A percentile compares a stretch with the other conserved stretches of the same genome.
Conservation (phyloP, 257 asterid species). For the Solanum rostratum region DNA sequence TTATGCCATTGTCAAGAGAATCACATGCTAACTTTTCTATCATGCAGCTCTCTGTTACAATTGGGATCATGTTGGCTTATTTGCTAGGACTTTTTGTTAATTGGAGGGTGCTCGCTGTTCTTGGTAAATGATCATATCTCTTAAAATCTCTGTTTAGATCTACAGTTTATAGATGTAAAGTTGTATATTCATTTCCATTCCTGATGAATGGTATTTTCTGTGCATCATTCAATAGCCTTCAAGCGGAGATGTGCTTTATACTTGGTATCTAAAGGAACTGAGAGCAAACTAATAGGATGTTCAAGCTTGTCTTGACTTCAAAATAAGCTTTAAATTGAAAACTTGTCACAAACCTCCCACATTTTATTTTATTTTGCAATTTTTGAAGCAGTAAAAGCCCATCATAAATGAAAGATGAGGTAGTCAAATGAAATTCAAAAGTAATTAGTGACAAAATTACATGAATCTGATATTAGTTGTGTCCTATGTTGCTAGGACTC, state of each 20-base stretch:
- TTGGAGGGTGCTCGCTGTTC: conserved; percentile 89
- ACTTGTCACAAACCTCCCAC: neutral
- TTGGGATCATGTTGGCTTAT: conserved; percentile 81
- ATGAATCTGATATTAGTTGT: neutral
- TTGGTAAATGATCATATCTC: conserved; percentile 38
- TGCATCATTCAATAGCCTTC: neutral
- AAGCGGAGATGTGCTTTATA: neutral
- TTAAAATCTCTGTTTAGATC: neutral
- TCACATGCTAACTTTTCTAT: neutral
- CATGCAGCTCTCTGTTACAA: conserved; percentile 78
- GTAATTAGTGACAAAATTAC: neutral
- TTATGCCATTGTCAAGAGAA: neutral
- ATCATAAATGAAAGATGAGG: neutral
- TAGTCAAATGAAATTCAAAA: neutral
- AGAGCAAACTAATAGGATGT: neutral
- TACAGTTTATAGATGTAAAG: neutral
- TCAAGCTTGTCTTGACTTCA: neutral
- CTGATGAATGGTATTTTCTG: neutral
- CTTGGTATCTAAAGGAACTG: neutral
- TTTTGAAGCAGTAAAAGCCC: neutral
- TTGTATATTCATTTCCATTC: neutral
- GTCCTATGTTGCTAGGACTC: neutral
- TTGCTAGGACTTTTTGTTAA: conserved; percentile 63
- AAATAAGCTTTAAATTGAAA: neutral
- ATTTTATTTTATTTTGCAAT: neutral